These are phyloP conservation scores for Myriosclerotinia scirpicola DNA, from an alignment of 2,329 filamentous ascomycete genomes.

Conservation along the genomic window DNA sequence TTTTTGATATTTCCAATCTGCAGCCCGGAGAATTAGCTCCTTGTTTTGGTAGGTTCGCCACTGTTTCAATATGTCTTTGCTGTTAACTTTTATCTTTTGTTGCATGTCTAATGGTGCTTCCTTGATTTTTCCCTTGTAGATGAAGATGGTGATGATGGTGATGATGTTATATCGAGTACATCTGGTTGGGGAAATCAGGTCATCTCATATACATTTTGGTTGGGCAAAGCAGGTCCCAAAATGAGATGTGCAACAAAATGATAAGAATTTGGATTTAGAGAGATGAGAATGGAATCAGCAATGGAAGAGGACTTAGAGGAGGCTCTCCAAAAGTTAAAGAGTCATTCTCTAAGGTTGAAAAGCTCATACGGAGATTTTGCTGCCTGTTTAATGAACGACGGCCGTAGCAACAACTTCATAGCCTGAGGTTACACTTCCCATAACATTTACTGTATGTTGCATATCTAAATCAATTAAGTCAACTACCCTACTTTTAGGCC, in stretches of 20 bases:
- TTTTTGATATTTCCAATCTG: not conserved
- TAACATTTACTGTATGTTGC: not conserved
- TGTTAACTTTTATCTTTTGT: not conserved
- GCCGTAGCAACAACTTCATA: not conserved
- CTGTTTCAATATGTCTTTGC: not conserved
- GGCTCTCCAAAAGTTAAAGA: not conserved
- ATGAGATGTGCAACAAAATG: constrained; percentile 5
- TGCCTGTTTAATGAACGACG: not conserved
- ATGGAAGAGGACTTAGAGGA: no score
- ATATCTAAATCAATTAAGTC: not conserved
- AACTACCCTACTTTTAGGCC: no score
- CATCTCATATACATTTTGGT: not conserved
- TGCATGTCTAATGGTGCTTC: constrained; percentile 5
- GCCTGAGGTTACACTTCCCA: not conserved
- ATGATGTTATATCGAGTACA: not conserved
- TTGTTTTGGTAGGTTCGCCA: not conserved
- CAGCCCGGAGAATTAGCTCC: not conserved
- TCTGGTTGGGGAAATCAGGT: not conserved
- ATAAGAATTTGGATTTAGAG: no score
- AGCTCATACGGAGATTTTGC: not conserved
- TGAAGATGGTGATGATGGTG: not conserved
- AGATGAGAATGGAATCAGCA: not conserved
- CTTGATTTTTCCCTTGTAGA: not conserved
- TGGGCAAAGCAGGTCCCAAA: not conserved
- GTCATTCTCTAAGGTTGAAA: not conserved